Evolutionary conservation across 2,329 filamentous ascomycete species (phyloP), one percentile per base, ranked within the genome.

Genomic region (Pseudovirgaria hyperparasitica): DNA sequence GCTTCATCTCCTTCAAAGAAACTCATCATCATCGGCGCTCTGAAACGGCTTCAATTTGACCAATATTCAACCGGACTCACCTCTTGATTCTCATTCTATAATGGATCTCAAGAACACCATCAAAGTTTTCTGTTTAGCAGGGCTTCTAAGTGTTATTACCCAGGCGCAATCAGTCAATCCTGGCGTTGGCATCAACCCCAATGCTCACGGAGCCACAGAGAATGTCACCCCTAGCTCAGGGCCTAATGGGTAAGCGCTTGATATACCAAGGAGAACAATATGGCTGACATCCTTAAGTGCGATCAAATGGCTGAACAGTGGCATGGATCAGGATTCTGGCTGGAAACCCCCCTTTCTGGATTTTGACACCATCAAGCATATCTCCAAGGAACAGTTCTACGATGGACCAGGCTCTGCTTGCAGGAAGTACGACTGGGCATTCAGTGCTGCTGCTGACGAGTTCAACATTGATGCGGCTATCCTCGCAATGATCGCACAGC

Each of bases 401-500:
- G 29, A 32, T 9, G 35, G 38, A 16, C 38, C 40, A 6, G 45
- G 47, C 26, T 21, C 33, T 4, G 14, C 19, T 13, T 48, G 48
- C 38, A 11, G 34, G 17, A 40, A 53, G 34, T 54, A 54, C 34
- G 47, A 55, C 37, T 13, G 31, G 11, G 46, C 46, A 35, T 55
- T 55, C 39, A 42, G 48, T 26, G 38, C 26, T 23, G 41, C 48
- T 2, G 46, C 41, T 10, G 29, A 36, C 7, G 43, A 47, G 27
- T 48, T 52, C 40, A 34, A 37, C 31, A 44, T 54, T 25, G 43
- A 51, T 26, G 47, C 47, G 4, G 50, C 47, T 11, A 42, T 53
- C 23, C 40, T 53, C 2, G 50, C 52, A 23, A 46, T 52, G 28
- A 42, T 54, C 25, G 48, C 51, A 15, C 50, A 52, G 46, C 51